Conservation (phyloP, 768 basidiomycete genomes). For the Trametes punicea region DNA sequence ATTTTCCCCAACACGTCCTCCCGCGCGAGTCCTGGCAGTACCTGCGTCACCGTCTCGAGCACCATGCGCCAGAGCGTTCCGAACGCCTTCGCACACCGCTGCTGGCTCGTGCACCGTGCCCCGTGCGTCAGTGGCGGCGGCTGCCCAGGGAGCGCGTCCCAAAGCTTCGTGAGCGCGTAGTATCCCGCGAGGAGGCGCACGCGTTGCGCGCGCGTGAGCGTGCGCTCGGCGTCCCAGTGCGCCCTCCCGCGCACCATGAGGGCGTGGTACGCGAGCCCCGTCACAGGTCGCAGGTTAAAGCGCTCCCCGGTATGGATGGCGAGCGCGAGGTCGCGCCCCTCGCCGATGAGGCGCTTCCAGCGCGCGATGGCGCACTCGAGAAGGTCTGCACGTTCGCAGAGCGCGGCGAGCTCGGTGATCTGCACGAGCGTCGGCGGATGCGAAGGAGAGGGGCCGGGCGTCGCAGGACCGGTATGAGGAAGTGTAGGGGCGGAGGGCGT, state of each 20-base stretch:
- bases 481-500: slow-evolving; percentile 18
- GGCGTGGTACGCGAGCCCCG: slow-evolving; percentile 49
- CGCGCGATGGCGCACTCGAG: slow-evolving; percentile 39
- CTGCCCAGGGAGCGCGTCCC: slow-evolving; percentile 41
- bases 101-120: slow-evolving; percentile 39
- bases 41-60: slow-evolving; percentile 36
- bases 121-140: slow-evolving; percentile 44
- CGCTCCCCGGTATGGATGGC: slow-evolving; percentile 48
- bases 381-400: slow-evolving; percentile 46
- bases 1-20: slow-evolving; percentile 45
- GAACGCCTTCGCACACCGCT: slow-evolving; percentile 45
- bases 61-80: slow-evolving; percentile 43
- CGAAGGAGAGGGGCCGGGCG: neutral
- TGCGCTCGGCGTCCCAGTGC: slow-evolving; percentile 45
- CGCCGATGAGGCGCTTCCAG: slow-evolving; percentile 48
- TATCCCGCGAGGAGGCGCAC: slow-evolving; percentile 52
- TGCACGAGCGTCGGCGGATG: slow-evolving; percentile 39
- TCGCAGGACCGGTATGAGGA: slow-evolving; percentile 7
- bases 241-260: slow-evolving; percentile 51
- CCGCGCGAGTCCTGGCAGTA: slow-evolving; percentile 37
- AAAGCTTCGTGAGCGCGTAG: slow-evolving; percentile 44
- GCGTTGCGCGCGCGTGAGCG: slow-evolving; percentile 46
- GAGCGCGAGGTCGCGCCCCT: slow-evolving; percentile 42
- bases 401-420: slow-evolving; percentile 49
- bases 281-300: slow-evolving; percentile 42